These are phyloP conservation scores for Citrullus colocynthis DNA, from an alignment of 306 rosid species.

Conservation along the genomic window DNA sequence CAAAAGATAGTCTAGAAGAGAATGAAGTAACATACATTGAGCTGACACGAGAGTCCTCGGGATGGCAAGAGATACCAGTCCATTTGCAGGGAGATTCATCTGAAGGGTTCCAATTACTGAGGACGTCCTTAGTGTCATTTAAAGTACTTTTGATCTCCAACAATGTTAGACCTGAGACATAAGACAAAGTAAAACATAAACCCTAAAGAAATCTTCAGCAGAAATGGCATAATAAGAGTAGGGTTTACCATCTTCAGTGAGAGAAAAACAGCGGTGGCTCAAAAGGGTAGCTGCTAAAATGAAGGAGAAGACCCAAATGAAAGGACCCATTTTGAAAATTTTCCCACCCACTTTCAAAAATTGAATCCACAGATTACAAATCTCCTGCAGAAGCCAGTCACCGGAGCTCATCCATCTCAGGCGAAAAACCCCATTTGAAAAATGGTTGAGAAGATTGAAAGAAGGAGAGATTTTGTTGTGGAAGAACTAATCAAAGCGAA, in stretches of 20 bases:
- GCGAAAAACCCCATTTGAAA: neutral
- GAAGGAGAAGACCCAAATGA: conserved; percentile 20
- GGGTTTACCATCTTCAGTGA: conserved; percentile 62
- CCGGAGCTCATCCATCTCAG: neutral
- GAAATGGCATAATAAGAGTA: neutral
- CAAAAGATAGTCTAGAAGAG: neutral
- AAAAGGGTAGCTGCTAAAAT: conserved; percentile 19
- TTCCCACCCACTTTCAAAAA: neutral
- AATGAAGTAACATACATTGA: conserved; percentile 42
- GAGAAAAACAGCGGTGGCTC: conserved; percentile 41
- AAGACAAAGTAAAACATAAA: neutral
- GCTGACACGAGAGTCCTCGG: conserved; percentile 55
- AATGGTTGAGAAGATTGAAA: neutral
- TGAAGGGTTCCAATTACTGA: conserved; percentile 55
- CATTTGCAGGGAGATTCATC: conserved; percentile 82
- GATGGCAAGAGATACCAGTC: conserved; percentile 87
- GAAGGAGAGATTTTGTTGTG: neutral
- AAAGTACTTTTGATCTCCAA: conserved; percentile 59
- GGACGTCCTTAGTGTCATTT: conserved; percentile 60
- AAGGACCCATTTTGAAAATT: conserved; percentile 29
- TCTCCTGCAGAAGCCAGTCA: neutral
- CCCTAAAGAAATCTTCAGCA: neutral
- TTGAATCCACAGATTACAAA: neutral
- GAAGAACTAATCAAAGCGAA: neutral
- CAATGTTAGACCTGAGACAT: conserved; percentile 51